These are phyloP conservation scores for Verticillium dahliae DNA, from an alignment of 2,329 filamentous ascomycete species.

Conservation along the genomic window DNA sequence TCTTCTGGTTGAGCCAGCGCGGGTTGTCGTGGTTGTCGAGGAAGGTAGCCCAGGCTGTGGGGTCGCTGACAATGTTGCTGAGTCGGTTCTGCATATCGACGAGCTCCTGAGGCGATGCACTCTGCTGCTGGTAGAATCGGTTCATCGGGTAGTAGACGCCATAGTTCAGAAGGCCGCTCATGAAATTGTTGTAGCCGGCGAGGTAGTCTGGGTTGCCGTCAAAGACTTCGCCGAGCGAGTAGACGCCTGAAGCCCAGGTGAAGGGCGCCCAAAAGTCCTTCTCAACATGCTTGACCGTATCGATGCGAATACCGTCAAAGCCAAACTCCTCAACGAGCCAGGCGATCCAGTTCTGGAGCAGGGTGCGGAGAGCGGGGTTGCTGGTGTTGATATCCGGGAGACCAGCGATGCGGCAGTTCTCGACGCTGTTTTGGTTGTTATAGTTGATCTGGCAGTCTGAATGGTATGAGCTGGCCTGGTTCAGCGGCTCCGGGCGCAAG, in stretches of 20 bases:
- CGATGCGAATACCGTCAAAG: constrained; percentile 56
- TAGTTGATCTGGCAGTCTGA: constrained; percentile 52
- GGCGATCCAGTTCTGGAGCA: constrained; percentile 53
- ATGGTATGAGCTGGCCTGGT: constrained; percentile 54
- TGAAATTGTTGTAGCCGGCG: constrained; percentile 42
- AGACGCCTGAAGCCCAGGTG: constrained; percentile 46
- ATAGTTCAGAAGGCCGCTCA: constrained; percentile 58
- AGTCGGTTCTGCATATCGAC: constrained; percentile 30
- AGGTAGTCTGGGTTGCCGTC: constrained; percentile 45
- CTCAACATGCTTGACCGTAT: constrained; percentile 57
- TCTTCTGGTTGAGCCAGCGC: constrained; percentile 44
- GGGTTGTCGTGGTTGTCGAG: constrained; percentile 54
- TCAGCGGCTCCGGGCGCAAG: constrained; percentile 32
- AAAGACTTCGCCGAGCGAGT: constrained; percentile 54
- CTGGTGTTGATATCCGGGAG: constrained; percentile 59
- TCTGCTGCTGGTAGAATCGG: constrained; percentile 27
- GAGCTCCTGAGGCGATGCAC: constrained; percentile 29
- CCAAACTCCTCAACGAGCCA: constrained; percentile 52
- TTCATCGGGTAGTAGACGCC: constrained; percentile 39
- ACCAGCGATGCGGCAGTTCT: constrained; percentile 49
- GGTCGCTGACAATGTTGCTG: constrained; percentile 30
- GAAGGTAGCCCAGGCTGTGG: constrained; percentile 41
- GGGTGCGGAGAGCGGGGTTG: constrained; percentile 34
- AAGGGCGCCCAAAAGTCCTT: constrained; percentile 52
- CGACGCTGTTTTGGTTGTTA: constrained; percentile 37